These are phyloP conservation scores for Talaromyces sp. DNA, from an alignment of 2,329 filamentous ascomycete genomes.

Conservation along the genomic window DNA sequence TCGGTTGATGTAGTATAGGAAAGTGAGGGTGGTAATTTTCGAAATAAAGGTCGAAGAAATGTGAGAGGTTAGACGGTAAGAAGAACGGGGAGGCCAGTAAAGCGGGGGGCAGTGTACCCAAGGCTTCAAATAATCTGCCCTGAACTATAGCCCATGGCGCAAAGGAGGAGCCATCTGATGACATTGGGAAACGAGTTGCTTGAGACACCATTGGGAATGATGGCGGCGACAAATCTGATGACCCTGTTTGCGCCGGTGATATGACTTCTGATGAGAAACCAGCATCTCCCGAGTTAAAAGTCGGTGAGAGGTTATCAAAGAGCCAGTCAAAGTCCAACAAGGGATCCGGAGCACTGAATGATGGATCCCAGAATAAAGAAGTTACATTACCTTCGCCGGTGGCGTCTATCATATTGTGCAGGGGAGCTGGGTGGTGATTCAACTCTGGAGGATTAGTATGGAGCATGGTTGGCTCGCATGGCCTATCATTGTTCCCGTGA, in stretches of 20 bases:
- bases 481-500: background rate
- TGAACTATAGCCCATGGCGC: constrained; percentile 23
- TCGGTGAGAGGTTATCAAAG: constrained; percentile 23
- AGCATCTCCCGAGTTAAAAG: constrained; percentile 15
- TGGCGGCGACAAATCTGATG: constrained; percentile 15
- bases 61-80: constrained; percentile 21
- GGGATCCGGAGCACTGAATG: constrained; percentile 21
- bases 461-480: background rate
- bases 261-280: constrained; percentile 7
- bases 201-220: constrained; percentile 8
- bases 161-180: constrained; percentile 10
- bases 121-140: constrained; percentile 19
- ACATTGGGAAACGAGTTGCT: constrained; percentile 15
- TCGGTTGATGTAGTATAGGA: constrained; percentile 29
- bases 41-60: constrained; percentile 30
- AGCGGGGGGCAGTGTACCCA: constrained; percentile 18
- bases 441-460: background rate
- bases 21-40: constrained; percentile 33
- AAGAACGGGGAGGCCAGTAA: constrained; percentile 27
- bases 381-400: constrained; percentile 15
- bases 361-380: constrained; percentile 25
- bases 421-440: background rate
- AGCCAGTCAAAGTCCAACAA: constrained; percentile 28
- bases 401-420: constrained; percentile 6
- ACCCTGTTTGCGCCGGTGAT: constrained; percentile 10